These are phyloP conservation scores for Colletotrichum sp. DNA, from an alignment of 2,329 filamentous ascomycete species.

Conservation along the genomic window DNA sequence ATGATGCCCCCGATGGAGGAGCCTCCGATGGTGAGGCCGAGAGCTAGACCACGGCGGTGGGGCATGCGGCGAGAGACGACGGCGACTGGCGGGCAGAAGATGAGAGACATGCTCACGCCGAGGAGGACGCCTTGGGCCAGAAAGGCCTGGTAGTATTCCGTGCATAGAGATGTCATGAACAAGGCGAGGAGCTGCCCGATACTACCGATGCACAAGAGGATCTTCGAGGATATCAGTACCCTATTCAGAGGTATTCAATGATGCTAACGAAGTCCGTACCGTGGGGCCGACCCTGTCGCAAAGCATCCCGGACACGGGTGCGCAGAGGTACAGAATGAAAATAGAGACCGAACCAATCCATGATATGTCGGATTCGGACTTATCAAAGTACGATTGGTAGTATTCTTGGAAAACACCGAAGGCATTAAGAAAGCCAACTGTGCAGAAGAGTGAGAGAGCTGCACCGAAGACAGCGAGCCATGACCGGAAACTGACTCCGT, in stretches of 20 bases:
- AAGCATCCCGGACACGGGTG: constrained; percentile 35
- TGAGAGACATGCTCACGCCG: constrained; percentile 46
- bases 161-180: constrained; percentile 3
- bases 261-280: constrained; percentile 46
- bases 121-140: constrained; percentile 49
- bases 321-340: constrained; percentile 43
- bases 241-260: constrained; percentile 24
- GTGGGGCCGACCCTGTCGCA: constrained; percentile 40
- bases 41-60: constrained; percentile 29
- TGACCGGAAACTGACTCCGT: neutral
- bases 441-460: constrained; percentile 24
- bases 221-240: constrained; percentile 28
- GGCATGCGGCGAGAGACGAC: constrained; percentile 37
- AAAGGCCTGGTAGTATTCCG: constrained; percentile 47
- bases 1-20: constrained; percentile 28
- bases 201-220: constrained; percentile 51
- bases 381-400: constrained; percentile 40
- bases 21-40: constrained; percentile 36
- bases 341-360: constrained; percentile 53
- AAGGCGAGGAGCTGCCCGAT: constrained; percentile 29
- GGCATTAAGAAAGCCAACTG: constrained; percentile 34
- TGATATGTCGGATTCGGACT: constrained; percentile 32
- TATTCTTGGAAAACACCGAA: constrained; percentile 54
- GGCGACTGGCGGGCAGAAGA: constrained; percentile 42
- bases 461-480: constrained; percentile 26